phyloP scores from a whole-genome alignment of 305 asterid genomes.

The Petunia hybrid region DNA sequence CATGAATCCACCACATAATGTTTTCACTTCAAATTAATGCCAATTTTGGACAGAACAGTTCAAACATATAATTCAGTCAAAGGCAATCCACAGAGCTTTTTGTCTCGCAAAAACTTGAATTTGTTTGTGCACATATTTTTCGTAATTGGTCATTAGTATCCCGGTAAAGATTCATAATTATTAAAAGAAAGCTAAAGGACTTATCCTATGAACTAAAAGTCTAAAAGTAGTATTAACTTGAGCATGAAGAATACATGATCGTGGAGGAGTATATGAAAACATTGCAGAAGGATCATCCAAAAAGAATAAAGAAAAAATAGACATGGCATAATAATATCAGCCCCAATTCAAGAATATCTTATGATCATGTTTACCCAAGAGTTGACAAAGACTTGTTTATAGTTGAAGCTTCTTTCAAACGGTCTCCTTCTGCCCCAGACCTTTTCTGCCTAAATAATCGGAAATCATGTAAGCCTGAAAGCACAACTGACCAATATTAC shows the following conservation, averaged over 20 bases:
- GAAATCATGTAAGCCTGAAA: constrained; percentile 33
- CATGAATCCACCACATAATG: not conserved
- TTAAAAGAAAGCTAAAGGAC: not conserved
- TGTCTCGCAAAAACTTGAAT: not conserved
- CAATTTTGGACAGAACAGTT: not conserved
- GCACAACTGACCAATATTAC: not conserved
- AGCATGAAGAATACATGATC: constrained; percentile 10
- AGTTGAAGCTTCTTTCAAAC: constrained; percentile 87
- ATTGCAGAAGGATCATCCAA: not conserved
- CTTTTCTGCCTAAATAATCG: constrained; percentile 71
- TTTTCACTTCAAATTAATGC: constrained; percentile 18
- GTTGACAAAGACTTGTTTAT: constrained; percentile 90
- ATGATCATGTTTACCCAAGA: constrained; percentile 66
- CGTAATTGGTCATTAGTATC: not conserved
- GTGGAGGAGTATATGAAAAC: not conserved
- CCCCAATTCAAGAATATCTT: constrained; percentile 28
- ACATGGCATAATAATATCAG: not conserved
- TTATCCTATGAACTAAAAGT: not conserved
- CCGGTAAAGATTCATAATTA: not conserved
- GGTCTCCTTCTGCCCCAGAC: constrained; percentile 92
- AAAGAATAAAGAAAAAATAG: constrained; percentile 20
- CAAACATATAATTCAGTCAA: not conserved
- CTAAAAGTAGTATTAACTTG: not conserved
- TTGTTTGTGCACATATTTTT: not conserved
- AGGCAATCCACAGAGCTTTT: not conserved